Evolutionary conservation across 306 rosid species (phyloP).

Genomic region (Parietaria judaica): DNA sequence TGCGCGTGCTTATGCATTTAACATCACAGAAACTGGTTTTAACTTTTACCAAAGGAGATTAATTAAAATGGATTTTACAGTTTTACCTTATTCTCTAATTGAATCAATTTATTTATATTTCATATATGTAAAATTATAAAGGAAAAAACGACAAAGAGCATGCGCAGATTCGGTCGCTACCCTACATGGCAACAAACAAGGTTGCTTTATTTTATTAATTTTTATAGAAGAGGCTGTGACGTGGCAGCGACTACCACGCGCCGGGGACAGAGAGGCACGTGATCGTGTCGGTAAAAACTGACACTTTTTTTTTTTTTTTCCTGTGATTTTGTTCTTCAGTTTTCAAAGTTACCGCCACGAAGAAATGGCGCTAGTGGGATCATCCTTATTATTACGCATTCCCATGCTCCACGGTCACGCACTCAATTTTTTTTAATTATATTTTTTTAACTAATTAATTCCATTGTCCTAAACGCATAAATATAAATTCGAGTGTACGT

Average conservation of each 20-base stretch:
- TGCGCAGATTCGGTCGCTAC: not conserved
- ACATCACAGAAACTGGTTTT: too few species aligned
- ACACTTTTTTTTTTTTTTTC: not conserved
- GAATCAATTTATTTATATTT: too few species aligned
- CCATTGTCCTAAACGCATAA: too few species aligned
- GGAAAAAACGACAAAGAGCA: not conserved
- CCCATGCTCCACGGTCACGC: not conserved
- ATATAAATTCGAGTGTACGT: too few species aligned
- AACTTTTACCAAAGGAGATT: too few species aligned
- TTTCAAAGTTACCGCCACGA: constrained; percentile 21
- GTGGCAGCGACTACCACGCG: not conserved
- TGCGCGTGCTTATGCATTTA: too few species aligned
- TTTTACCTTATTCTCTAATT: too few species aligned
- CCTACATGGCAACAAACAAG: too few species aligned
- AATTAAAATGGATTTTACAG: too few species aligned
- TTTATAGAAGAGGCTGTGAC: not conserved
- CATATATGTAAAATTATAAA: not conserved
- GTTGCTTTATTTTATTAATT: too few species aligned
- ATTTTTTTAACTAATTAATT: too few species aligned
- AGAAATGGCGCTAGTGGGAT: not conserved
- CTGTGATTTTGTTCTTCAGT: not conserved
- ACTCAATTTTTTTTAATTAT: too few species aligned
- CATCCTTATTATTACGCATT: not conserved
- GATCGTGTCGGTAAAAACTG: constrained; percentile 21
- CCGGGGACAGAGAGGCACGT: constrained; percentile 17